Evolutionary conservation across 768 basidiomycete genomes (phyloP).

Genomic region (Thelephora aurantiotincta): DNA sequence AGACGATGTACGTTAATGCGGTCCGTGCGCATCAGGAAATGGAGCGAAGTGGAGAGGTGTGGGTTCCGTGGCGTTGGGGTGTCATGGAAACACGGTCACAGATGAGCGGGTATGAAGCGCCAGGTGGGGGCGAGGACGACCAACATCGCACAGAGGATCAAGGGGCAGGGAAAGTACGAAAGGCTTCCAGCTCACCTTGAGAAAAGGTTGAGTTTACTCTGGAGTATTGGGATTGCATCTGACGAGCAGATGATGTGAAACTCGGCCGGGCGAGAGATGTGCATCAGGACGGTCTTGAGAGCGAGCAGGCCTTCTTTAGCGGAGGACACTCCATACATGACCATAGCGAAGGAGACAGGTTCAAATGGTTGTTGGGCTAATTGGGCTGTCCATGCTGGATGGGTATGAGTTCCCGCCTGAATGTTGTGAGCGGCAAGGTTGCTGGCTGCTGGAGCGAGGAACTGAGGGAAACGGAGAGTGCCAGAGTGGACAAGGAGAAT

Average conservation of each 20-base stretch:
- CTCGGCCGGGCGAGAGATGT: constrained; percentile 7
- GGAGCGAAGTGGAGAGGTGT: too few relatives aligned
- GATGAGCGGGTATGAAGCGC: too few relatives aligned
- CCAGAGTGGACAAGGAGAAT: not conserved
- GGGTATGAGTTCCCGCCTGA: too few relatives aligned
- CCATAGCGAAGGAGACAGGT: not conserved
- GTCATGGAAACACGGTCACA: too few relatives aligned
- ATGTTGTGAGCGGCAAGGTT: too few relatives aligned
- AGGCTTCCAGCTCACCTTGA: constrained; percentile 1
- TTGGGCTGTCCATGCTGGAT: too few relatives aligned
- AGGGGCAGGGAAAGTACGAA: too few relatives aligned
- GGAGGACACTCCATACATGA: not conserved
- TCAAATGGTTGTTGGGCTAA: not conserved
- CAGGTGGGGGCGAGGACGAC: too few relatives aligned
- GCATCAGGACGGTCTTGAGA: constrained; percentile 9
- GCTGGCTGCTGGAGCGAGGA: not conserved
- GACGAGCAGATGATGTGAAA: constrained; percentile 9
- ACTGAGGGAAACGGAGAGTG: not conserved
- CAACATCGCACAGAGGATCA: too few relatives aligned
- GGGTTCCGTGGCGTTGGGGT: too few relatives aligned
- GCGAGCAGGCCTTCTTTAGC: constrained; percentile 3
- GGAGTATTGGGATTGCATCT: constrained; percentile 6
- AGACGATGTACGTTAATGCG: too few relatives aligned
- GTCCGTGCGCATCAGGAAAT: too few relatives aligned
- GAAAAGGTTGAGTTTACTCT: constrained; percentile 7